Conservation (phyloP, 1,139 yeast genomes). For the Sugiyamaella paludigena region DNA sequence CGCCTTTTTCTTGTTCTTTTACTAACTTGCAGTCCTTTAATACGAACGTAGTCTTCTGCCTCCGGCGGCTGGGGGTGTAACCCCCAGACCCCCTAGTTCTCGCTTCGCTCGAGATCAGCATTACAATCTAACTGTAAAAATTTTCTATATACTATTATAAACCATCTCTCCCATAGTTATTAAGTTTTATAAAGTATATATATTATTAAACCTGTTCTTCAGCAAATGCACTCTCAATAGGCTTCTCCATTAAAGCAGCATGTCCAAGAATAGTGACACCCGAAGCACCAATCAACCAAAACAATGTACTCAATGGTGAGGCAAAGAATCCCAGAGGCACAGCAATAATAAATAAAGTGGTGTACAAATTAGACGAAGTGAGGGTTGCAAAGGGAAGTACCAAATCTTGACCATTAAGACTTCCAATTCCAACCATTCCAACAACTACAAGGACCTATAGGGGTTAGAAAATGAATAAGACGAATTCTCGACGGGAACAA, state of each 20-base stretch:
- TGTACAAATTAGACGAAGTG: slow-evolving; percentile 82
- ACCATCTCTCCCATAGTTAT: too few species aligned
- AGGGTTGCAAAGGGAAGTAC: slow-evolving; percentile 45
- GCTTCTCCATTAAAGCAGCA: slow-evolving; percentile 94
- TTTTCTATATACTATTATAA: too few species aligned
- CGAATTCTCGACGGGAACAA: too few species aligned
- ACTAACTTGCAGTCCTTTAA: too few species aligned
- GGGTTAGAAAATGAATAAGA: too few species aligned
- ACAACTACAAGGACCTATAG: slow-evolving; percentile 43
- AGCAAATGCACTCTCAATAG: slow-evolving; percentile 95
- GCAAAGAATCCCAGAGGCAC: slow-evolving; percentile 91
- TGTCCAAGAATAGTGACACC: slow-evolving; percentile 84
- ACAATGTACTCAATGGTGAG: slow-evolving; percentile 85
- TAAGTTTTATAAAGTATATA: neutral
- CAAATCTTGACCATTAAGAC: slow-evolving; percentile 78
- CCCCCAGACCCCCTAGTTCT: too few species aligned
- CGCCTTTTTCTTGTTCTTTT: neutral
- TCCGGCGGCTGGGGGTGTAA: too few species aligned
- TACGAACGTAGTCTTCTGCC: too few species aligned
- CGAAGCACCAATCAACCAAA: slow-evolving; percentile 97
- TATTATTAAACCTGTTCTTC: slow-evolving; percentile 59
- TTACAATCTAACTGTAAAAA: neutral
- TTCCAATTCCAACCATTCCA: slow-evolving; percentile 77
- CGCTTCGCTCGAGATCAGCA: too few species aligned
- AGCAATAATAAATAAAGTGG: slow-evolving; percentile 65